Evolutionary conservation across 2,329 filamentous ascomycete species (phyloP).

Genomic region (Beauveria medogensis): DNA sequence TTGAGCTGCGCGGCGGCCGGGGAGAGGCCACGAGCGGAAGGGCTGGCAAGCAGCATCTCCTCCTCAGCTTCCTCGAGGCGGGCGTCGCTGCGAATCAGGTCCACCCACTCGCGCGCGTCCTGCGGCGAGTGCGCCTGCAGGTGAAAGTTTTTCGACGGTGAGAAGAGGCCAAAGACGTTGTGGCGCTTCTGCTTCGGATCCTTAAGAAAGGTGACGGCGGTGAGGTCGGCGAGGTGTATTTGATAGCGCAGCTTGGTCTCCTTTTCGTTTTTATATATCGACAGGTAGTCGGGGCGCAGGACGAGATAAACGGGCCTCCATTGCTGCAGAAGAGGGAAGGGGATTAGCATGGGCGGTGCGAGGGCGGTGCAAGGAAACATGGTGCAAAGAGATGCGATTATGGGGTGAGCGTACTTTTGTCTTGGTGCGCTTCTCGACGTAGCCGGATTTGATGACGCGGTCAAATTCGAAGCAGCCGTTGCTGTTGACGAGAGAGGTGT

Average conservation of each 20-base stretch:
- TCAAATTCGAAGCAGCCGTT: constrained; percentile 96
- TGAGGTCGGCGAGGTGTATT: constrained; percentile 80
- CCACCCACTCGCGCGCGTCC: constrained; percentile 82
- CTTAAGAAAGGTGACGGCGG: constrained; percentile 79
- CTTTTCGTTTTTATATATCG: constrained; percentile 85
- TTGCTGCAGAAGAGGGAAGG: constrained; percentile 42
- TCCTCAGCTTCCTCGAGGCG: constrained; percentile 84
- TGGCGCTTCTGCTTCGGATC: constrained; percentile 81
- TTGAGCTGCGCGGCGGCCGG: constrained; percentile 17
- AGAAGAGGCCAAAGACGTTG: constrained; percentile 88
- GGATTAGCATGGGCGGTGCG: background rate
- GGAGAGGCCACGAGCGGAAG: constrained; percentile 43
- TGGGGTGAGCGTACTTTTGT: constrained; percentile 61
- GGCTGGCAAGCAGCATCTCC: constrained; percentile 67
- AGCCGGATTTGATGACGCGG: constrained; percentile 82
- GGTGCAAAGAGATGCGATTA: too few species aligned
- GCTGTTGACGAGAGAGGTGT: constrained; percentile 79
- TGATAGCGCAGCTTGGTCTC: constrained; percentile 86
- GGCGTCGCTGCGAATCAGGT: constrained; percentile 68
- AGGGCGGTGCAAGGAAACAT: constrained; percentile 12
- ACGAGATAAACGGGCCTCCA: constrained; percentile 91
- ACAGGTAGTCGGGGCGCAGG: constrained; percentile 80
- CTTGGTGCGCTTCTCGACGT: constrained; percentile 82
- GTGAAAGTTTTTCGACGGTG: constrained; percentile 83
- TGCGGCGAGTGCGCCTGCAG: constrained; percentile 66